phyloP scores from a whole-genome alignment of 768 basidiomycete genomes.

The Trametes cubensis region DNA sequence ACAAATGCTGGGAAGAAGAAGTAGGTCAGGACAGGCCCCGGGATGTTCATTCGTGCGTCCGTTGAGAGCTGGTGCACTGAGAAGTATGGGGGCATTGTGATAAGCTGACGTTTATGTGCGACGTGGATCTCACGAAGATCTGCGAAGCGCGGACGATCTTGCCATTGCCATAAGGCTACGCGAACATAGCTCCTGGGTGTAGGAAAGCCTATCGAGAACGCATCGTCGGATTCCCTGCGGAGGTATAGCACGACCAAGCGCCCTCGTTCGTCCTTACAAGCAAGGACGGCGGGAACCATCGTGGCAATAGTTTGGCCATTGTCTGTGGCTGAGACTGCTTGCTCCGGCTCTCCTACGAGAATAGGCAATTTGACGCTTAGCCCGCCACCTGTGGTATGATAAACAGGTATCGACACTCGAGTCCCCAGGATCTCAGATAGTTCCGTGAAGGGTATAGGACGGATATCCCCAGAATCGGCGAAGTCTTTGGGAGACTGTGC shows the following conservation, averaged over 20 bases:
- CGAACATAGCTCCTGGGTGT: neutral
- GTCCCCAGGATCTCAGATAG: neutral
- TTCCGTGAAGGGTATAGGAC: neutral
- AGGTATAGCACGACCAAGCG: slow-evolving; percentile 1
- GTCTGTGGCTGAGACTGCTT: too few species aligned
- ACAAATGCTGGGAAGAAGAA: slow-evolving; percentile 4
- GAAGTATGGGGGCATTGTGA: neutral
- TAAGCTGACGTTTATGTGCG: neutral
- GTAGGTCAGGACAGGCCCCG: neutral
- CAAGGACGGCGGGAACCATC: neutral
- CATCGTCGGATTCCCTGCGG: neutral
- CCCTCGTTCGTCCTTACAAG: neutral
- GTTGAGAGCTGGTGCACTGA: neutral
- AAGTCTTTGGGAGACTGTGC: slow-evolving; percentile 2
- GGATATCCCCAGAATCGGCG: neutral
- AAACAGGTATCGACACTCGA: slow-evolving; percentile 1
- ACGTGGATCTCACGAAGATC: slow-evolving; percentile 5
- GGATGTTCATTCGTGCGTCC: neutral
- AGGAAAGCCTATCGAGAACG: neutral
- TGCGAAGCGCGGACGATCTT: neutral
- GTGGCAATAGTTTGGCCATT: too few species aligned
- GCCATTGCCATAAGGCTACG: neutral
- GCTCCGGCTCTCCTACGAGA: neutral
- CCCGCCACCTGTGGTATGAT: slow-evolving; percentile 3
- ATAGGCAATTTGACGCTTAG: neutral